Percentiles rank a stretch among this genome's conserved stretches.
These are phyloP conservation scores for Candida qinlingensis DNA, from an alignment of 805 yeast genomes.

Conservation along the genomic window DNA sequence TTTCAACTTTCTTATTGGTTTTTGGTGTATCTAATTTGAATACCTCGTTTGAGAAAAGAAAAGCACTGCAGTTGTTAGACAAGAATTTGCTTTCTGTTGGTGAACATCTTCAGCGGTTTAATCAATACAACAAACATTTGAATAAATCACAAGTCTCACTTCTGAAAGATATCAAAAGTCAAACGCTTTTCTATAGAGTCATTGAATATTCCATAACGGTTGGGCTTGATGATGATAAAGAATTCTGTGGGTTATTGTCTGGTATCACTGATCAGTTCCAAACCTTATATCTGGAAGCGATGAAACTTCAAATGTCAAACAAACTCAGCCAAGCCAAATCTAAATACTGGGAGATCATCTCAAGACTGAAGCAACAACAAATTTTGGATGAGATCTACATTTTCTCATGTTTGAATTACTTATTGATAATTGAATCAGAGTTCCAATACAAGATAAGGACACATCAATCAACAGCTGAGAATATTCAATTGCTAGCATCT, in stretches of 20 bases:
- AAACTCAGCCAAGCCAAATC: slow-evolving; percentile 8
- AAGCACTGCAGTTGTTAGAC: slow-evolving; percentile 7
- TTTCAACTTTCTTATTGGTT: slow-evolving; percentile 5
- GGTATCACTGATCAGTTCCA: neutral
- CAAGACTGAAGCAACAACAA: neutral
- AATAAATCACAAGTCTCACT: neutral
- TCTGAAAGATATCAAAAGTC: neutral
- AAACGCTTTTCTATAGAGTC: slow-evolving; percentile 10
- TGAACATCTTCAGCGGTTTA: neutral
- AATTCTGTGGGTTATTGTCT: neutral
- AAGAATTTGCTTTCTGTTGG: slow-evolving; percentile 3
- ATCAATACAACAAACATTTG: neutral
- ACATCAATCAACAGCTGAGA: neutral
- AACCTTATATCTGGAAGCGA: slow-evolving; percentile 10
- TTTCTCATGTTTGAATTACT: slow-evolving; percentile 10
- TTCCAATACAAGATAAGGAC: slow-evolving; percentile 8
- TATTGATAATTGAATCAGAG: slow-evolving; percentile 13
- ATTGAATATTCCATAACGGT: slow-evolving; percentile 12
- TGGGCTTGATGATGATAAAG: slow-evolving; percentile 4
- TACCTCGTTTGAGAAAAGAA: slow-evolving; percentile 19
- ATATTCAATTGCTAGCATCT: slow-evolving; percentile 2
- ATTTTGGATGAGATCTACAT: slow-evolving; percentile 13
- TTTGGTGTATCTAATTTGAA: slow-evolving; percentile 12
- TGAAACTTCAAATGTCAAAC: slow-evolving; percentile 15
- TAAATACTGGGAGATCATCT: slow-evolving; percentile 7